Conservation (phyloP, 495 filamentous ascomycete species). For the Neurospora intermedia region DNA sequence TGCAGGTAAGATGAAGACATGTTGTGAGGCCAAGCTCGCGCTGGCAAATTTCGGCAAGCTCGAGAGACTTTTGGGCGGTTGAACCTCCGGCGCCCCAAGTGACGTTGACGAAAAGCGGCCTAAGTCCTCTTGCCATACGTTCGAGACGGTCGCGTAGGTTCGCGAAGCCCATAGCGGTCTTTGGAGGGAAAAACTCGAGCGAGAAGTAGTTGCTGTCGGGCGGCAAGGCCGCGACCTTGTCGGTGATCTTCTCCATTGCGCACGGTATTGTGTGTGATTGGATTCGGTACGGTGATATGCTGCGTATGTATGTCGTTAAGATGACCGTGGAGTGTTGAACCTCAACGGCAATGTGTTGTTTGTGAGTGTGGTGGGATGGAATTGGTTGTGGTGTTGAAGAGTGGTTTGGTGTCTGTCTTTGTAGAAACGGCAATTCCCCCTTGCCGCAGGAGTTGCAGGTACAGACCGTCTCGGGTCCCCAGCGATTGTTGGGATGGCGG, state of each 20-base stretch:
- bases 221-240: constrained; percentile 89
- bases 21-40: constrained; percentile 84
- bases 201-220: constrained; percentile 80
- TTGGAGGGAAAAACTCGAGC: constrained; percentile 97
- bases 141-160: constrained; percentile 89
- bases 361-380: too few species aligned
- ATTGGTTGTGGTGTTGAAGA: neutral
- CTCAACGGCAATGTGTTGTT: neutral
- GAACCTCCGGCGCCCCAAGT: constrained; percentile 97
- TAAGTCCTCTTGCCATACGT: constrained; percentile 84
- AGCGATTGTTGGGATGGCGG: neutral
- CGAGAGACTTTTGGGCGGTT: constrained; percentile 79
- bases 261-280: neutral
- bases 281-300: neutral
- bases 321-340: neutral
- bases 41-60: constrained; percentile 93
- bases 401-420: neutral
- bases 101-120: constrained; percentile 90
- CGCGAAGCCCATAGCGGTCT: constrained; percentile 85
- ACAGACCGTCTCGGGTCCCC: neutral
- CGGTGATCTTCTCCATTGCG: constrained; percentile 82
- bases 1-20: constrained; percentile 92
- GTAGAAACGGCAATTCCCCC: neutral
- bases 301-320: neutral
- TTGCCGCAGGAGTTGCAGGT: neutral